phyloP scores from a whole-genome alignment of 176 grass and related monocot species.

The Puya raimondii region DNA sequence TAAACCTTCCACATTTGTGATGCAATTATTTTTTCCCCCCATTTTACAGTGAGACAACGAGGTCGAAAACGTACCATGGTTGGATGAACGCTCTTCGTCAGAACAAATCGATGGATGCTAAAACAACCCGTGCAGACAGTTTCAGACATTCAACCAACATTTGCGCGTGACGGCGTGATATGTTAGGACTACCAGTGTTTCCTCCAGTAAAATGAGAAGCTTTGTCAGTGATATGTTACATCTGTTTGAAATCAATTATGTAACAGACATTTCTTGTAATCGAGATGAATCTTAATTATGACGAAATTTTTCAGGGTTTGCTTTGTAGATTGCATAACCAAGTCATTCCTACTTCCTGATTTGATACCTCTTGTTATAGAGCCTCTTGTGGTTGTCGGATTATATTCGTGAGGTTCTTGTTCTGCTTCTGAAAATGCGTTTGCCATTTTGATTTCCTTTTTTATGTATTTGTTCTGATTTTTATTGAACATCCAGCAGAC shows the following conservation, averaged over 20 bases:
- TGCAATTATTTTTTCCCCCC: neutral
- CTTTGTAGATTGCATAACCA: neutral
- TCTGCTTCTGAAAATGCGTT: too few species aligned
- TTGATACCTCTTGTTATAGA: neutral
- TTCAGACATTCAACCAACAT: constrained; percentile 4
- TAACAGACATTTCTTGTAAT: neutral
- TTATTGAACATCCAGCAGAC: too few species aligned
- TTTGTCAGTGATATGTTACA: neutral
- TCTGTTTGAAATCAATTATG: neutral
- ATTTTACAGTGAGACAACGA: constrained; percentile 54
- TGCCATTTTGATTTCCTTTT: too few species aligned
- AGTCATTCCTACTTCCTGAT: neutral
- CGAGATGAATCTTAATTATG: neutral
- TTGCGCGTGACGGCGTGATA: neutral
- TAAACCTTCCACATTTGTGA: neutral
- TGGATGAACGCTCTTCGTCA: constrained; percentile 25
- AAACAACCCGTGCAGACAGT: constrained; percentile 7
- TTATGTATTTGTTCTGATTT: too few species aligned
- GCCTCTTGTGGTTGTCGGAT: too few species aligned
- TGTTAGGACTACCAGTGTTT: neutral
- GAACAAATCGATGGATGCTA: neutral
- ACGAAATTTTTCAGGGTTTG: neutral
- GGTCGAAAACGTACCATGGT: constrained; percentile 86
- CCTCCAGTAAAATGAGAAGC: neutral
- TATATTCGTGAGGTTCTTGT: too few species aligned